Evolutionary conservation across 140 eudicot species (phyloP), one percentile per base, ranked within the genome.

Genomic region (Flaveria floridana): DNA sequence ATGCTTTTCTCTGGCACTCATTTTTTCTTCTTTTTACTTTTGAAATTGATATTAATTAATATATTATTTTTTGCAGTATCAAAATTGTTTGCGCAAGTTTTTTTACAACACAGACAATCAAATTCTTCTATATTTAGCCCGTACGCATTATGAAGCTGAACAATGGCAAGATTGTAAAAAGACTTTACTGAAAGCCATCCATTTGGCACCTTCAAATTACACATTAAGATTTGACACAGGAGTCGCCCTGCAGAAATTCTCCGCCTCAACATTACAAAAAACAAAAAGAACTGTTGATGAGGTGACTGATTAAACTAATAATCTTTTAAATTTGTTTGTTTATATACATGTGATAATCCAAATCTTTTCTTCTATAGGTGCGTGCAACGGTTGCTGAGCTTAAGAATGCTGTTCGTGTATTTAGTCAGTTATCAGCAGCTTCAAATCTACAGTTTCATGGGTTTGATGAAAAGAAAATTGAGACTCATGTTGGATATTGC

Each of bases 151-250:
- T 76, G 99, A 94, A 84, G 96, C 97, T 14, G 99, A 94, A 79
- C 99, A 90, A 76, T 94, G 99, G 97, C 94, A 90, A 67, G 99
- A 94, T 63, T 90, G 99, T 76, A 90, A 90, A 72, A 91, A 85
- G 84, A 87, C 97, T 8, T 77, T 94, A 73, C 85, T 94, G 18
- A 94, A 96, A 74, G 99, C 99, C 74, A 94, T 94, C 65, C 99
- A 94, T 78, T 75, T 94, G 82, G 88, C 97, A 51, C 99, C 97
- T 77, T 90, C 99, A 84, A 94, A 90, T 84, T 88, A 94, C 82
- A 90, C 99, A 28, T 67, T 94, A 59, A 82, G 91, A 80, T 94
- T 90, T 48, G 96, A 94, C 85, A 82, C 84, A 39, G 99, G 99
- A 75, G 99, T 88, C 39, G 82, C 96, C 39, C 82, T 94, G 73